These are phyloP conservation scores for Geoglossum cookeanum DNA, from an alignment of 2,329 filamentous ascomycete genomes.

Conservation along the genomic window DNA sequence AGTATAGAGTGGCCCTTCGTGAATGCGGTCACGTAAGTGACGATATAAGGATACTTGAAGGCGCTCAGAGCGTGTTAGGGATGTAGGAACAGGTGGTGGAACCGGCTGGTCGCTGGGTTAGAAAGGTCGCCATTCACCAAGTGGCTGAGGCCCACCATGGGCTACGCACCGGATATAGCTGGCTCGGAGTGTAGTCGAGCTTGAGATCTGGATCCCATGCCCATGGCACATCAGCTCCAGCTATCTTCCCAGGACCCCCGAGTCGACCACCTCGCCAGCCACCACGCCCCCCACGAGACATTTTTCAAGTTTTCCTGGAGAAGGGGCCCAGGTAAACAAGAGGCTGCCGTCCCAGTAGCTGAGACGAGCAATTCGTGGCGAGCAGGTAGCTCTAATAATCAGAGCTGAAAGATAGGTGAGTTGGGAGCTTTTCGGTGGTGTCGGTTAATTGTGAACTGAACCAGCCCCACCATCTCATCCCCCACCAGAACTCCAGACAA, in stretches of 20 bases:
- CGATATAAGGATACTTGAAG: constrained; percentile 30
- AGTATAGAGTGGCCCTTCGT: constrained; percentile 40
- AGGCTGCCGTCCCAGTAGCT: neutral
- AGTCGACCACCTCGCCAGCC: constrained; percentile 3
- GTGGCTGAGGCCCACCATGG: neutral
- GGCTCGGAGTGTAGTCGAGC: constrained; percentile 18
- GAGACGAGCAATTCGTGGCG: neutral
- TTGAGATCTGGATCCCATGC: constrained; percentile 8
- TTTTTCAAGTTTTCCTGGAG: neutral
- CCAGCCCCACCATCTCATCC: neutral
- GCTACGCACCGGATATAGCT: constrained; percentile 22
- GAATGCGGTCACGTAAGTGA: constrained; percentile 32
- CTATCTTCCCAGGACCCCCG: neutral
- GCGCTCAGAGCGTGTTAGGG: constrained; percentile 26
- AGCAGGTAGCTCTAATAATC: neutral
- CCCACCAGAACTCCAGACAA: neutral
- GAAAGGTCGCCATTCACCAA: neutral
- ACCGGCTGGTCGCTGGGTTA: constrained; percentile 11
- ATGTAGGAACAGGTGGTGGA: constrained; percentile 19
- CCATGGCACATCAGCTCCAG: constrained; percentile 2
- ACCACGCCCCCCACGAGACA: constrained; percentile 5
- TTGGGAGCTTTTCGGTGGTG: neutral
- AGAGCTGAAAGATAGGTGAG: neutral
- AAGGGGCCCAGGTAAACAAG: neutral
- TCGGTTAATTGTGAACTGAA: neutral